Percentiles rank a stretch among this genome's conserved stretches.
These are phyloP conservation scores for Anaeromyces robustus DNA, from an alignment of 192 early-diverging fungal species.

Conservation along the genomic window DNA sequence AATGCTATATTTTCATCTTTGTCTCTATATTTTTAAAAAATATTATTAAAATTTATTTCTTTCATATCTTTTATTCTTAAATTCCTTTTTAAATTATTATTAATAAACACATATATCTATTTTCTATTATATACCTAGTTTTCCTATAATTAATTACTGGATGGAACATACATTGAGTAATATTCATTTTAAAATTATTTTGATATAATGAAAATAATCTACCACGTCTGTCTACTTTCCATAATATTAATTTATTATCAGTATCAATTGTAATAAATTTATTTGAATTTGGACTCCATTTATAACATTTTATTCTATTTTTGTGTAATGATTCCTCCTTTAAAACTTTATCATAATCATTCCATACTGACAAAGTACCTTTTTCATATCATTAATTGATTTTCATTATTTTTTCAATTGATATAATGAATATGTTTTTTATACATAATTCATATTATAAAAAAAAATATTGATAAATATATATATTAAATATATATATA, in stretches of 20 bases:
- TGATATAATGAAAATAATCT: neutral
- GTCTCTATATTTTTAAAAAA: neutral
- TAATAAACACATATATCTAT: no score
- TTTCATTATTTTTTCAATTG: no score
- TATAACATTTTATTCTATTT: neutral
- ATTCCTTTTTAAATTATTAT: no score
- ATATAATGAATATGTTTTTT: no score
- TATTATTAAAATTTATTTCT: no score
- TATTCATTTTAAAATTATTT: neutral
- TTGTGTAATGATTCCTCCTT: neutral
- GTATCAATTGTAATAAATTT: neutral
- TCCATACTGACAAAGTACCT: neutral
- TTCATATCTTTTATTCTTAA: no score
- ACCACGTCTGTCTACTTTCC: neutral
- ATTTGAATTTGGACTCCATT: neutral
- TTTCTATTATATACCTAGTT: neutral
- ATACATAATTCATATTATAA: no score
- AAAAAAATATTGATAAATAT: no score
- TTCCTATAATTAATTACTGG: neutral
- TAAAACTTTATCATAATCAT: neutral
- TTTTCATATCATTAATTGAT: no score
- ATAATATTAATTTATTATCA: neutral
- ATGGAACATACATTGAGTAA: neutral
- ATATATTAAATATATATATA: no score
- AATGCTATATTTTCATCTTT: neutral